Conservation (phyloP, 179 eudicot genomes). For the Pouteria campechiana region DNA sequence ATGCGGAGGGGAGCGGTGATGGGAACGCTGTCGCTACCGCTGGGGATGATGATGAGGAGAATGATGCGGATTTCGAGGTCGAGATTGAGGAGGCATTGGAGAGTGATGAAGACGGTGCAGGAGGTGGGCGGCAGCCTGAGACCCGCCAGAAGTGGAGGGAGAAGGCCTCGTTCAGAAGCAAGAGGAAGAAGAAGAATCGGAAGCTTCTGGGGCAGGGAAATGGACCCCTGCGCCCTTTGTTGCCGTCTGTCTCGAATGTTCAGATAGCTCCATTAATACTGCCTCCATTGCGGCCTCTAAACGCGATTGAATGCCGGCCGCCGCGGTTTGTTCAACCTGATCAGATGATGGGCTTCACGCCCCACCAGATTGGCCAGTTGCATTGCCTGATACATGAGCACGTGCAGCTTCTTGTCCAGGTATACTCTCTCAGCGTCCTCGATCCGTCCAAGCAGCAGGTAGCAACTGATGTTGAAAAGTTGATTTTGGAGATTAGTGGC, state of each 20-base stretch:
- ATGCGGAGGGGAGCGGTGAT: slow-evolving; percentile 26
- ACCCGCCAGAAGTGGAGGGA: slow-evolving; percentile 59
- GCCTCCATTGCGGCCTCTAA: too few relatives aligned
- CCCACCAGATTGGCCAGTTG: slow-evolving; percentile 82
- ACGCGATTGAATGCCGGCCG: too few relatives aligned
- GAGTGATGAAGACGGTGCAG: slow-evolving; percentile 67
- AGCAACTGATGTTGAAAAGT: slow-evolving; percentile 59
- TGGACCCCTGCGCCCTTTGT: slow-evolving; percentile 61
- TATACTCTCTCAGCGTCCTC: slow-evolving; percentile 63
- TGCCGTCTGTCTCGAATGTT: slow-evolving; percentile 48
- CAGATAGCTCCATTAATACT: too few relatives aligned
- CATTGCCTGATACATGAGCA: slow-evolving; percentile 80
- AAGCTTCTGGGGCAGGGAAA: slow-evolving; percentile 23
- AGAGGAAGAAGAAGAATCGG: too few relatives aligned
- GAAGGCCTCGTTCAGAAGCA: slow-evolving; percentile 20
- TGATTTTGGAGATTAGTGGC: slow-evolving; percentile 47
- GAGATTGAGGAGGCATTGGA: slow-evolving; percentile 95
- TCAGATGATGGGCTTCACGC: slow-evolving; percentile 42
- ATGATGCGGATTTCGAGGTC: slow-evolving; percentile 95
- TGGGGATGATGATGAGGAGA: slow-evolving; percentile 94
- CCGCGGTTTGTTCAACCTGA: too few relatives aligned
- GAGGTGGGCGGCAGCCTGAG: slow-evolving; percentile 53
- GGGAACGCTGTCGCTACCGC: slow-evolving; percentile 44
- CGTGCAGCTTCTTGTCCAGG: slow-evolving; percentile 87
- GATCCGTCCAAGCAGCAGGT: slow-evolving; percentile 60